Conservation (phyloP, 2,329 filamentous ascomycete species). For the Claviceps fusiformis region DNA sequence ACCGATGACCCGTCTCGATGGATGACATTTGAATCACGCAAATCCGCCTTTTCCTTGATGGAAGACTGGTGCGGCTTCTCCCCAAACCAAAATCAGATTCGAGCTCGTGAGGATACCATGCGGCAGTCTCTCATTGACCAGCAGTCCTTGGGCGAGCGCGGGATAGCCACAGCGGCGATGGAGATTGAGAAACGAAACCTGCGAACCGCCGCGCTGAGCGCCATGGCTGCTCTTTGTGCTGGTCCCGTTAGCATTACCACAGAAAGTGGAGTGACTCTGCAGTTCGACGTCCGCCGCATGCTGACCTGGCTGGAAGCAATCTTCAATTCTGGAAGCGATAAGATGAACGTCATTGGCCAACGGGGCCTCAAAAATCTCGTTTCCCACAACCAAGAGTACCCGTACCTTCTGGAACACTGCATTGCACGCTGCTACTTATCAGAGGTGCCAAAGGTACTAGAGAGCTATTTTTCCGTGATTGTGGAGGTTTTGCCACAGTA, state of each 20-base stretch:
- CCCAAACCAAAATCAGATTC: slow-evolving; percentile 73
- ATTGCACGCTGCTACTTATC: slow-evolving; percentile 83
- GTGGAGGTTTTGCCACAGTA: slow-evolving; percentile 75
- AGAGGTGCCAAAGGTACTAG: slow-evolving; percentile 67
- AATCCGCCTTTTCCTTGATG: slow-evolving; percentile 92
- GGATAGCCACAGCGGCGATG: slow-evolving; percentile 74
- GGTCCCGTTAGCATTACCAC: slow-evolving; percentile 76
- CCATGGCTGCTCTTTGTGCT: slow-evolving; percentile 88
- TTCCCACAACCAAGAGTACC: slow-evolving; percentile 75
- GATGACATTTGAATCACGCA: slow-evolving; percentile 95
- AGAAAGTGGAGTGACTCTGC: slow-evolving; percentile 72
- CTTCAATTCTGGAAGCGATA: slow-evolving; percentile 82
- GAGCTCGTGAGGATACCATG: slow-evolving; percentile 75
- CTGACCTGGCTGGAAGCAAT: slow-evolving; percentile 92
- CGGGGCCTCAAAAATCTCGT: slow-evolving; percentile 83
- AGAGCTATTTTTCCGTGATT: slow-evolving; percentile 91
- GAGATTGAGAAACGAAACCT: slow-evolving; percentile 95
- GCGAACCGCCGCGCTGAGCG: slow-evolving; percentile 76
- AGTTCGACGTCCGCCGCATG: slow-evolving; percentile 88
- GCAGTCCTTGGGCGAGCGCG: slow-evolving; percentile 60
- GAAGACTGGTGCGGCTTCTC: slow-evolving; percentile 99
- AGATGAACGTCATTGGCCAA: slow-evolving; percentile 79
- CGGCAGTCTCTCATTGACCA: slow-evolving; percentile 71
- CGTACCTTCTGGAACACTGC: slow-evolving; percentile 75
- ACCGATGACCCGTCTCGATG: slow-evolving; percentile 76